These are phyloP conservation scores for Cystobasidium onofrii DNA, from an alignment of 768 basidiomycete genomes.

Conservation along the genomic window DNA sequence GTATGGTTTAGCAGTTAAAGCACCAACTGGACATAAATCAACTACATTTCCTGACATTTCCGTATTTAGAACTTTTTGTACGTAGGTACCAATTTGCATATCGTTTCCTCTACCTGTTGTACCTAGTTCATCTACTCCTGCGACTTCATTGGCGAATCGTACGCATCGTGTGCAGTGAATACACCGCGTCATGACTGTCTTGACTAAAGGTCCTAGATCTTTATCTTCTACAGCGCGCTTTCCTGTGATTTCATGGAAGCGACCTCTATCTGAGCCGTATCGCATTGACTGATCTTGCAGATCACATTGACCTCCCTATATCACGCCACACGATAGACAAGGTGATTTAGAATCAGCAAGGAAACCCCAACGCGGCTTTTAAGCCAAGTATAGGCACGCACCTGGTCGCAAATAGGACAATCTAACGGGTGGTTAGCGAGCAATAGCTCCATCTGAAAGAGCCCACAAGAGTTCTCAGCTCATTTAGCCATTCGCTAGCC, in stretches of 20 bases:
- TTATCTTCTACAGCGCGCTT: slow-evolving; percentile 98
- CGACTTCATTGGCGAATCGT: slow-evolving; percentile 97
- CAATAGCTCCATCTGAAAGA: slow-evolving; percentile 99
- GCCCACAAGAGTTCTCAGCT: no score
- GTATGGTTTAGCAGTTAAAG: slow-evolving; percentile 95
- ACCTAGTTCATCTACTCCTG: slow-evolving; percentile 93
- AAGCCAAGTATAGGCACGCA: slow-evolving; percentile 71
- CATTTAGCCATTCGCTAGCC: no score
- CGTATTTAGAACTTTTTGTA: slow-evolving; percentile 94
- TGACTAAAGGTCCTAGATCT: slow-evolving; percentile 92
- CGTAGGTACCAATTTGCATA: slow-evolving; percentile 96
- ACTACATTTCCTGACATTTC: slow-evolving; percentile 95
- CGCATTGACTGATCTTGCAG: slow-evolving; percentile 64
- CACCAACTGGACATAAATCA: slow-evolving; percentile 96
- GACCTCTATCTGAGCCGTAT: slow-evolving; percentile 91
- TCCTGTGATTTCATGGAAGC: slow-evolving; percentile 96
- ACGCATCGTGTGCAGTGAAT: slow-evolving; percentile 99
- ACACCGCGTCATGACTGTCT: slow-evolving; percentile 97
- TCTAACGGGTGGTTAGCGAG: slow-evolving; percentile 96
- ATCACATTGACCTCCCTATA: slow-evolving; percentile 31
- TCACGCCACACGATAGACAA: not conserved
- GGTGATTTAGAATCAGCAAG: not conserved
- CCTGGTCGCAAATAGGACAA: slow-evolving; percentile 97
- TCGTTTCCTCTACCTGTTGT: slow-evolving; percentile 96
- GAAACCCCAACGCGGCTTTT: no score